phyloP scores from a whole-genome alignment of 768 basidiomycete species.

The Calocybe cyanea region DNA sequence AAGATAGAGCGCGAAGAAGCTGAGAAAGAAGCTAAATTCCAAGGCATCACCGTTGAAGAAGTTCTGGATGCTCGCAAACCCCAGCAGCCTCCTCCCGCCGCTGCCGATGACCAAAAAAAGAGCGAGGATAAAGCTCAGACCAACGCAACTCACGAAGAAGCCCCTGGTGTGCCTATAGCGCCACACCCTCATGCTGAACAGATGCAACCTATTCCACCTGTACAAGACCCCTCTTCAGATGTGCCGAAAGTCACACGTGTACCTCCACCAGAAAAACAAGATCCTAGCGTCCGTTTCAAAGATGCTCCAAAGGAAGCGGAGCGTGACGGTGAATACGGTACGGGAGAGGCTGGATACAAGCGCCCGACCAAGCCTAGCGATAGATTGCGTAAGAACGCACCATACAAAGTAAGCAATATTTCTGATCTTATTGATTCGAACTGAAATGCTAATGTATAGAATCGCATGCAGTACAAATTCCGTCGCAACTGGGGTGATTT shows the following conservation, averaged over 20 bases:
- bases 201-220: constrained; percentile 18
- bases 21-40: constrained; percentile 77
- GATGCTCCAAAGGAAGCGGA: constrained; percentile 49
- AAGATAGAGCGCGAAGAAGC: constrained; percentile 81
- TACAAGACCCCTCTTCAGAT: constrained; percentile 23
- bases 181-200: constrained; percentile 36
- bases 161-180: constrained; percentile 14
- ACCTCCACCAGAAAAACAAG: constrained; percentile 65
- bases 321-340: constrained; percentile 65
- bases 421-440: constrained; percentile 3
- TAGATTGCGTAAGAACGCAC: constrained; percentile 77
- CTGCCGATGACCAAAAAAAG: constrained; percentile 14
- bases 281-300: constrained; percentile 60
- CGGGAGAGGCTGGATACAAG: constrained; percentile 66
- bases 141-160: constrained; percentile 6
- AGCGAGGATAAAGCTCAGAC: constrained; percentile 1
- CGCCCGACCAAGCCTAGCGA: constrained; percentile 71
- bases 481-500: constrained; percentile 86
- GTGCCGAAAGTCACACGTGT: constrained; percentile 52
- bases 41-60: constrained; percentile 78
- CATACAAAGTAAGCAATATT: constrained; percentile 73
- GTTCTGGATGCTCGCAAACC: constrained; percentile 52
- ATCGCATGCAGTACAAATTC: constrained; percentile 85
- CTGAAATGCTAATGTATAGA: constrained; percentile 46
- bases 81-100: constrained; percentile 5